Base-by-base conservation (phyloP, 2,329 filamentous ascomycete species). In the Boeremia lycopersici region DNA sequence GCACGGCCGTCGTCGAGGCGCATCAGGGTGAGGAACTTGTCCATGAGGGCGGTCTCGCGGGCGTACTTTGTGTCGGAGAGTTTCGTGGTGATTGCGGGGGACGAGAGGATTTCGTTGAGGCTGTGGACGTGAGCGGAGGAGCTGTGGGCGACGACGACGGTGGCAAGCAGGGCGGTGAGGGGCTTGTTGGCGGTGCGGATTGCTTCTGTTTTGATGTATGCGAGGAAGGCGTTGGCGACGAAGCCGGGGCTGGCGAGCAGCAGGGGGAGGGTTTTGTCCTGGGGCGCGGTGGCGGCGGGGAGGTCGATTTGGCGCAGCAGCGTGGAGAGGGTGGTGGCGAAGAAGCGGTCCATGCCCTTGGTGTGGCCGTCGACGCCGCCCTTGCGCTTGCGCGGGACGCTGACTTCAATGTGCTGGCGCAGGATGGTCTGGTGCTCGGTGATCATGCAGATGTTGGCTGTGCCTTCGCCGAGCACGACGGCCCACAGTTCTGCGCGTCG, bases 241-340 rank as follows among this genome's bases (percentile, higher is more conserved):
- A 96, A 99, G 0, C 93, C 95, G 0, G 95, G 93, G 57, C 89
- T 93, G 1, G 93, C 95, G 2, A 99, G 81, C 17, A 99, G 80
- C 11, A 98, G 78, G 0, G 93, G 91, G 13, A 72, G 58, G 2
- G 70, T 72, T 35, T 73, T 74, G 47, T 53, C 60, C 13, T 59
- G 4, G 19, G 34, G 2, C 2, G 58, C 29, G 3, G 46, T 29
- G 8, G 52, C 31, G 10, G 41, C 36, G 17, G 52, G 52, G 59
- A 96, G 88, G 71, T 96, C 91, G 68, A 96, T 83, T 54, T 90
- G 88, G 25, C 91, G 85, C 2, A 90, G 78, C 11, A 98, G 81
- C 0, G 90, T 91, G 31, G 89, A 82, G 31, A 96, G 81, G 0
- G 86, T 88, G 56, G 88, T 89, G 28, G 89, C 85, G 77, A 87